These are phyloP conservation scores for Starmera stellimalicola DNA, from an alignment of 1,139 yeast species.

Conservation along the genomic window DNA sequence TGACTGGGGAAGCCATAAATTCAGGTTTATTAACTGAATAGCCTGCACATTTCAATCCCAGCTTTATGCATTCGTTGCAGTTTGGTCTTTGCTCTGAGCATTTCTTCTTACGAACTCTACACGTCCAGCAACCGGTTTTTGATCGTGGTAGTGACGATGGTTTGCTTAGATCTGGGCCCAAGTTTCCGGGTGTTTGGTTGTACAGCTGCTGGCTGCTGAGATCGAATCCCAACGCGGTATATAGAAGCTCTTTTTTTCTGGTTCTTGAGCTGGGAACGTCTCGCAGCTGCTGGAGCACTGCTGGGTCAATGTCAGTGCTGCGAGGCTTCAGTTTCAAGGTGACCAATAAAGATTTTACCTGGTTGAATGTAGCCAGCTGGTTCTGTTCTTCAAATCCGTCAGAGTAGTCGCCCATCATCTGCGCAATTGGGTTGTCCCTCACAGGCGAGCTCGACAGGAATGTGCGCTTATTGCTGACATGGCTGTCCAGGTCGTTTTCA, in stretches of 20 bases:
- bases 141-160: conserved; percentile 33
- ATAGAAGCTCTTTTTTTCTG: too few relatives aligned
- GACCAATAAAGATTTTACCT: too few relatives aligned
- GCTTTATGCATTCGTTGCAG: conserved; percentile 44
- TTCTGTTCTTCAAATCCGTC: too few relatives aligned
- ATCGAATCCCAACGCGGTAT: too few relatives aligned
- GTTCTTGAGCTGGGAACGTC: too few relatives aligned
- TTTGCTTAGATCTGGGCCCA: too few relatives aligned
- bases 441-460: neutral
- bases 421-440: neutral
- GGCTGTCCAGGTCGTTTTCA: neutral
- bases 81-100: conserved; percentile 53
- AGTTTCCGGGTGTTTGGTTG: too few relatives aligned
- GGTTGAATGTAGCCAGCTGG: too few relatives aligned
- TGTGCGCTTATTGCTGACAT: neutral
- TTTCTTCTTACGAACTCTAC: conserved; percentile 54
- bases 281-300: too few relatives aligned
- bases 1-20: conserved; percentile 37
- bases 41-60: conserved; percentile 45
- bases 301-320: too few relatives aligned
- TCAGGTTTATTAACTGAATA: conserved; percentile 38
- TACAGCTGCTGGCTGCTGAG: too few relatives aligned
- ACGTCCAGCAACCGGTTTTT: conserved; percentile 61
- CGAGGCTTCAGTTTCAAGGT: too few relatives aligned
- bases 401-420: neutral